phyloP scores from a whole-genome alignment of 345 rosid genomes.

The Litchi chinensis region DNA sequence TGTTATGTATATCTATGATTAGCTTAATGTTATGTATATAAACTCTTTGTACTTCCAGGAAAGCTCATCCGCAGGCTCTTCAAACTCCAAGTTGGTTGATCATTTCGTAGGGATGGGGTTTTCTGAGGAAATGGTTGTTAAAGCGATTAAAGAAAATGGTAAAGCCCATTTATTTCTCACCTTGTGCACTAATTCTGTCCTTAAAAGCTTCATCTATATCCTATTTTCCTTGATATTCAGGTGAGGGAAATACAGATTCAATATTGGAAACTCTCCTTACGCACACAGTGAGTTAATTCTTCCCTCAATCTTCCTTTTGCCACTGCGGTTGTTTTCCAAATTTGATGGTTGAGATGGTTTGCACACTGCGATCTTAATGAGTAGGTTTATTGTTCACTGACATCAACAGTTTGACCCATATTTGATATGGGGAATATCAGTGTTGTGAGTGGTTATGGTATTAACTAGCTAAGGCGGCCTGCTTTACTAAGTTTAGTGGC shows the following conservation, averaged over 20 bases:
- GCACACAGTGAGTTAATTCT: conserved; percentile 41
- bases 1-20: neutral
- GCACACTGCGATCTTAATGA: neutral
- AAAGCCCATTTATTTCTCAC: conserved; percentile 13
- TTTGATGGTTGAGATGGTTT: neutral
- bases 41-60: conserved; percentile 24
- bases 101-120: conserved; percentile 64
- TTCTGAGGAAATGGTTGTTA: conserved; percentile 44
- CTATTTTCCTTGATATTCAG: conserved; percentile 34
- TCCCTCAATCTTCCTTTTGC: neutral
- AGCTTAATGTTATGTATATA: too few relatives aligned
- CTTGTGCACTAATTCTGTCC: neutral
- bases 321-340: neutral
- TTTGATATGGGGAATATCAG: neutral
- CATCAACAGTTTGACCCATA: neutral
- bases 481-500: neutral
- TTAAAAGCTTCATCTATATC: conserved; percentile 1
- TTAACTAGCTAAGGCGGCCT: neutral
- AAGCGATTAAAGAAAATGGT: conserved; percentile 59
- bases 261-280: conserved; percentile 64
- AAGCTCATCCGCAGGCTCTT: conserved; percentile 40
- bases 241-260: conserved; percentile 54
- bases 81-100: conserved; percentile 48
- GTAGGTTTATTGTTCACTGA: conserved; percentile 10
- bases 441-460: neutral